Percentiles rank a stretch among this genome's conserved stretches.
Evolutionary conservation across 768 basidiomycete species (phyloP).

Genomic region (Tulasnella sp.): DNA sequence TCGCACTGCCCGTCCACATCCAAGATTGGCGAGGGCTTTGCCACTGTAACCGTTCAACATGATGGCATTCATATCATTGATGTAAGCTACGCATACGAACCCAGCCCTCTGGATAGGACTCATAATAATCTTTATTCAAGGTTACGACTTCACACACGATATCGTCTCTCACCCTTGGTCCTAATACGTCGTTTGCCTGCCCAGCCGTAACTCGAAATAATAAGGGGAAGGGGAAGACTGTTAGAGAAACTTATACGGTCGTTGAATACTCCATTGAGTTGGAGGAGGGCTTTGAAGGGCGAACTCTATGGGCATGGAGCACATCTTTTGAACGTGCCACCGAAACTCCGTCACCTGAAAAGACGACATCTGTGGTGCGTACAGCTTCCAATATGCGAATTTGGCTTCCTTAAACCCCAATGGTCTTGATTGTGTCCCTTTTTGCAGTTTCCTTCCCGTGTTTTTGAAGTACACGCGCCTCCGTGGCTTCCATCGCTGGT

Average conservation of each 20-base stretch:
- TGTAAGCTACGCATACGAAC: too few relatives aligned
- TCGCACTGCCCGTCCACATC: too few relatives aligned
- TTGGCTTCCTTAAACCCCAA: not conserved
- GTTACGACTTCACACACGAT: slow-evolving; percentile 53
- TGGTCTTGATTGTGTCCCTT: slow-evolving; percentile 26
- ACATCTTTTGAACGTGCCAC: slow-evolving; percentile 30
- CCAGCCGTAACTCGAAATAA: slow-evolving; percentile 39
- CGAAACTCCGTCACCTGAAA: not conserved
- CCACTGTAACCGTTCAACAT: slow-evolving; percentile 46
- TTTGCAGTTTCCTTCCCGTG: slow-evolving; percentile 23
- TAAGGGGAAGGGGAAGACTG: slow-evolving; percentile 27
- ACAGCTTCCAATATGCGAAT: not conserved
- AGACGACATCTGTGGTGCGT: not conserved
- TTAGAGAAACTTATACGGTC: slow-evolving; percentile 46
- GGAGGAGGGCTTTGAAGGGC: slow-evolving; percentile 32
- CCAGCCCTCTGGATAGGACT: too few relatives aligned
- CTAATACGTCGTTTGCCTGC: slow-evolving; percentile 50
- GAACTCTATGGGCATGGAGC: slow-evolving; percentile 54
- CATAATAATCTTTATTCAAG: slow-evolving; percentile 27
- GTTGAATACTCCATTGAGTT: slow-evolving; percentile 41
- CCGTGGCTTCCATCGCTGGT: slow-evolving; percentile 26
- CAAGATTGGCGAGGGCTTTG: too few relatives aligned
- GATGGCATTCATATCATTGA: slow-evolving; percentile 70
- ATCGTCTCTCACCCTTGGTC: slow-evolving; percentile 57
- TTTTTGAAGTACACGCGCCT: slow-evolving; percentile 25